A percentile compares a stretch with the other conserved stretches of the same genome.
These are phyloP conservation scores for Leccinum insigne DNA, from an alignment of 1,284 basidiomycete species.

Conservation along the genomic window DNA sequence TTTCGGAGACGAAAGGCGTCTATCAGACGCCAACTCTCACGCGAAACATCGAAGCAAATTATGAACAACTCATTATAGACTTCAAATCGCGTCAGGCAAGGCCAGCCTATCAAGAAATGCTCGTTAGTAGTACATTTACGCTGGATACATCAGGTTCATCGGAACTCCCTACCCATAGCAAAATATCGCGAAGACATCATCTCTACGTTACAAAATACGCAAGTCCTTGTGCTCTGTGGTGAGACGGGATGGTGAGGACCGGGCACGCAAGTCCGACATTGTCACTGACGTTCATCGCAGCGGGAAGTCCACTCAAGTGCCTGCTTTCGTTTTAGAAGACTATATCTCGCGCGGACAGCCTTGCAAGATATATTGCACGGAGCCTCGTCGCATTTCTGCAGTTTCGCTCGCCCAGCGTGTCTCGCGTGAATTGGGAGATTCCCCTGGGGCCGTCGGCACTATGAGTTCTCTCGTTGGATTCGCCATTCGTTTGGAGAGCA, in stretches of 20 bases:
- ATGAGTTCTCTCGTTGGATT: slow-evolving; percentile 88
- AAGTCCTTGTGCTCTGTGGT: slow-evolving; percentile 92
- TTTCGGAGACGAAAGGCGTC: slow-evolving; percentile 19
- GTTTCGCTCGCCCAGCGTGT: slow-evolving; percentile 97
- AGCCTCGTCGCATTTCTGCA: slow-evolving; percentile 96
- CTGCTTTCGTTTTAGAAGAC: slow-evolving; percentile 93
- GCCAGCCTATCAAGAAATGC: slow-evolving; percentile 83
- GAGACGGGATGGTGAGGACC: slow-evolving; percentile 89
- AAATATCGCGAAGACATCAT: slow-evolving; percentile 80
- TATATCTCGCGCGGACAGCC: slow-evolving; percentile 79
- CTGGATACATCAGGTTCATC: slow-evolving; percentile 49
- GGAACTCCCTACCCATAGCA: slow-evolving; percentile 87
- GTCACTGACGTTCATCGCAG: slow-evolving; percentile 42
- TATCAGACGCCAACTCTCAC: slow-evolving; percentile 11
- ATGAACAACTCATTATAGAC: slow-evolving; percentile 55
- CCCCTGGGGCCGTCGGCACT: slow-evolving; percentile 80
- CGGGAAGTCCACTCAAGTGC: slow-evolving; percentile 98
- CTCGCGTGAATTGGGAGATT: slow-evolving; percentile 91
- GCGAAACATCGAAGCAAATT: slow-evolving; percentile 30
- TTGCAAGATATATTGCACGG: slow-evolving; percentile 96
- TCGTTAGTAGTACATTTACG: slow-evolving; percentile 50
- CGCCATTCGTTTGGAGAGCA: slow-evolving; percentile 92
- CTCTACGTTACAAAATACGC: slow-evolving; percentile 71
- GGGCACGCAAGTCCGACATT: not conserved
- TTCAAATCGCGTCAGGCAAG: slow-evolving; percentile 64